Base-by-base conservation (phyloP, 2,329 filamentous ascomycete species). In the Davidsoniella virescens region DNA sequence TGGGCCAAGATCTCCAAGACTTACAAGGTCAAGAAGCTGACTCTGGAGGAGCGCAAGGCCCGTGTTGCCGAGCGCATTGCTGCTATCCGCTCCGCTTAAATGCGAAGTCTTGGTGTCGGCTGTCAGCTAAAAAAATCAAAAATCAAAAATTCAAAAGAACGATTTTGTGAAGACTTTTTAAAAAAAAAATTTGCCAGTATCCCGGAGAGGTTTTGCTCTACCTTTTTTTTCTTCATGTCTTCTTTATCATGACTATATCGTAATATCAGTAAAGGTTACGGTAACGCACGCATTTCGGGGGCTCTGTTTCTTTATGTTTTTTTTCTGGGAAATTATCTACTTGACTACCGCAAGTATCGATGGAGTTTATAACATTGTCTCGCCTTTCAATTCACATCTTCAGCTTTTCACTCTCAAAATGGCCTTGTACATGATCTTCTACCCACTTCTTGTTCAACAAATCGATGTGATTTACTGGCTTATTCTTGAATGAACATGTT, bases 1-100 rank as follows among this genome's bases (percentile, higher is more conserved):
- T 93, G 85, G 84, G 94, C 94, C 83, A 76, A 76, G 59, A 87
- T 94, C 79, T 87, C 84, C 67, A 78, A 87, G 76, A 94, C 96
- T 80, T 87, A 78, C 84, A 78, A 72, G 68, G 70, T 71, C 61
- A 61, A 63, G 62, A 94, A 94, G 80, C 76, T 87, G 60, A 81
- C 77, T 68, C 82, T 81, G 75, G 87, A 76, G 51, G 73, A 96
- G 84, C 87, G 81, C 74, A 71, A 82, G 67, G 75, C 80, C 70
- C 78, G 81, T 60, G 78, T 98, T 70, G 78, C 93, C 80, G 78
- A 81, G 67, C 93, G 84, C 78, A 98, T 98, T 73, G 80, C 83
- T 66, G 76, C 83, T 71, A 75, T 94, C 63, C 76, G 75, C 62
- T 49, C 47, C 26, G 46, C 40, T 49, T 52, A 52, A 50, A 40